These are phyloP conservation scores for Blechomonas ayalai DNA, from an alignment of 208 protist genomes.

Conservation along the genomic window DNA sequence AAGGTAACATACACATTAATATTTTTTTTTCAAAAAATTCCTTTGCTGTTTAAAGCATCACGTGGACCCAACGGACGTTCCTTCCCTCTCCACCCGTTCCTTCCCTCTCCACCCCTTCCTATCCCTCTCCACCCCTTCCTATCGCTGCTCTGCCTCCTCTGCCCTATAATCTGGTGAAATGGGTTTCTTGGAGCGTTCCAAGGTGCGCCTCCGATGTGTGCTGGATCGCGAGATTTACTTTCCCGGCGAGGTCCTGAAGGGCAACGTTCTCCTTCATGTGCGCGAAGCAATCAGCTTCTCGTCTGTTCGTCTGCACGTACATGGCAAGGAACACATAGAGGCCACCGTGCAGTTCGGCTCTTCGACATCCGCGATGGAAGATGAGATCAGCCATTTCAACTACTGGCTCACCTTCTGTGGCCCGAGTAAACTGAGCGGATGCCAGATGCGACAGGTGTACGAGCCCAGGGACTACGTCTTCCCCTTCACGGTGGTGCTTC, in stretches of 20 bases:
- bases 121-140: too few species aligned
- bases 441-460: conserved; percentile 5
- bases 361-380: conserved; percentile 1
- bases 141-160: too few species aligned
- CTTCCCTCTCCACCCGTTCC: too few species aligned
- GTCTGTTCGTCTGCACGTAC: conserved; percentile 3
- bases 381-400: conserved; percentile 3
- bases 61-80: too few species aligned
- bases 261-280: conserved; percentile 6
- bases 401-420: conserved; percentile 11
- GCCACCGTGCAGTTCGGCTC: conserved; percentile 4
- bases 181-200: conserved; percentile 10
- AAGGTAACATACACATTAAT: too few species aligned
- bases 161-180: too few species aligned
- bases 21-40: too few species aligned
- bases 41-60: too few species aligned
- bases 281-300: conserved; percentile 11
- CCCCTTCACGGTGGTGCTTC: conserved; percentile 7
- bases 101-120: too few species aligned
- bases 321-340: conserved; percentile 1
- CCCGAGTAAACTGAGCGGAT: background rate
- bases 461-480: conserved; percentile 10
- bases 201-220: conserved; percentile 6
- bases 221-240: background rate
- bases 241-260: conserved; percentile 3